Conservation (phyloP, 495 filamentous ascomycete genomes). For the Daldinia grandis region DNA sequence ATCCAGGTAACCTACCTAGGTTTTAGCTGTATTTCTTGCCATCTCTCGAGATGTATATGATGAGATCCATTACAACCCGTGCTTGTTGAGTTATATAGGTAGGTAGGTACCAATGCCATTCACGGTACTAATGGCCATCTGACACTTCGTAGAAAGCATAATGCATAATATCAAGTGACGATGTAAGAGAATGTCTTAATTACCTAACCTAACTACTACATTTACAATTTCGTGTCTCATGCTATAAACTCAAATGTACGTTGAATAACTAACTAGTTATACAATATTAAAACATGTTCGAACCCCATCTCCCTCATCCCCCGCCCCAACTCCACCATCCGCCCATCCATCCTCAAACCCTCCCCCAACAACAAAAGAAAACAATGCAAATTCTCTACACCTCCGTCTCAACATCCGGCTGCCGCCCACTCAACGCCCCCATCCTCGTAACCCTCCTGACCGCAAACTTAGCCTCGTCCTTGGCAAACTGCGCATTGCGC, state of each 20-base stretch:
- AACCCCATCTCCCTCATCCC: not conserved
- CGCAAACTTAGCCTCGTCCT: constrained; percentile 72
- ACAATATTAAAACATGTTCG: constrained; percentile 26
- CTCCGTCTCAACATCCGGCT: constrained; percentile 77
- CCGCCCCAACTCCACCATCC: not conserved
- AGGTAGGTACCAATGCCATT: too few relatives aligned
- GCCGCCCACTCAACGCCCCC: constrained; percentile 64
- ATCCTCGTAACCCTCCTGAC: constrained; percentile 65
- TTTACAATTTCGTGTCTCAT: constrained; percentile 35
- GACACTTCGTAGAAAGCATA: too few relatives aligned
- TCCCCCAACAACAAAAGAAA: constrained; percentile 4
- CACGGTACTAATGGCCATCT: not conserved
- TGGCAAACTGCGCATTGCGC: constrained; percentile 73
- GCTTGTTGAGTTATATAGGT: not conserved
- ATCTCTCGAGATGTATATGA: not conserved
- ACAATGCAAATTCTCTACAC: constrained; percentile 34
- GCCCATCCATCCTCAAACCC: not conserved
- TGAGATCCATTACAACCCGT: not conserved
- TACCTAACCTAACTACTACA: too few relatives aligned
- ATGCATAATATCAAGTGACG: not conserved
- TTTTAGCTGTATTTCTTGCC: not conserved
- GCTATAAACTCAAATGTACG: constrained; percentile 5
- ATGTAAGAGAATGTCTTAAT: not conserved
- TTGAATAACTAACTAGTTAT: constrained; percentile 8
- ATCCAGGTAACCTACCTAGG: not conserved